Evolutionary conservation across 371 early-diverging fungal species (phyloP), one percentile per base, ranked within the genome.

Genomic region (Rhizopus stolonifer): DNA sequence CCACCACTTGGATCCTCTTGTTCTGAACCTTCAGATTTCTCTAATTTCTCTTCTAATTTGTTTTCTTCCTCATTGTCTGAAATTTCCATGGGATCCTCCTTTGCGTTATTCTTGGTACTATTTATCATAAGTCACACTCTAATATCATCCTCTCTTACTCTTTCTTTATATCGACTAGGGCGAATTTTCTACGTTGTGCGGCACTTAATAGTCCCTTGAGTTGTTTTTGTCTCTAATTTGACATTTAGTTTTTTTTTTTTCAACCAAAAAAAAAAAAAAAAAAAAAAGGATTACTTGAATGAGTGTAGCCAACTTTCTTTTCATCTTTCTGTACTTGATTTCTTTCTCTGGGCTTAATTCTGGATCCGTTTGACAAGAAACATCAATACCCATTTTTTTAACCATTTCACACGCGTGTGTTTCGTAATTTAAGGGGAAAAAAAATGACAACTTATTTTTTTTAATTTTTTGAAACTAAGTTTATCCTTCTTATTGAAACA

Each of bases 271-370:
- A n/a, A n/a, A n/a, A n/a, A n/a, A n/a, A n/a, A n/a, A n/a, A n/a
- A n/a, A n/a, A n/a, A n/a, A 17, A 19, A 9, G 32, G 25, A 11
- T 55, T 63, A 57, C 63, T 18, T 31, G 40, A 9, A 63, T 54
- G 15, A 54, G 52, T 3, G 48, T 54, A 17, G 49, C 32, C 15
- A 63, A 17, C 22, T 54, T 58, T 4, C 51, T 40, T 21, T 63
- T 63, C 58, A 63, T 52, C 21, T 46, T 58, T 29, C 54, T 44
- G 32, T 63, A 63, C 25, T 58, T 42, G 42, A 21, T 21, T 22
- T n/a, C 9, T 19, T 63, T 39, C 10, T 36, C 39, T 33, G 29
- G 23, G 1, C n/a, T 19, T 21, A 18, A 21, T 2, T 21, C 42
- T 18, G 17, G 21, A 2, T 42, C 42, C 0, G 51, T 51, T 46